Evolutionary conservation across 306 rosid genomes (phyloP).

Genomic region (Malus asiatica): DNA sequence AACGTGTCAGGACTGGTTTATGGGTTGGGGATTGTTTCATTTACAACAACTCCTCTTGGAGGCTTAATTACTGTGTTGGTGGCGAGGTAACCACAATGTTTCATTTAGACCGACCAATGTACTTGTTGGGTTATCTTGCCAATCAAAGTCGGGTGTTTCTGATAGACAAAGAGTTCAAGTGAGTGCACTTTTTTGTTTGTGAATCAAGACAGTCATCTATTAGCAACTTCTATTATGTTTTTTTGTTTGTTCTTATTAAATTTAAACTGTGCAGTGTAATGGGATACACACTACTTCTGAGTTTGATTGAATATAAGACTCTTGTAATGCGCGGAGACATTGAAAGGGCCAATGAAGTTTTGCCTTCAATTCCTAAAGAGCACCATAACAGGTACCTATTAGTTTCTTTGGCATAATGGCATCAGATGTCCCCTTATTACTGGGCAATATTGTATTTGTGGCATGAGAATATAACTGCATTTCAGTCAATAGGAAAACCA

Average conservation of each 20-base stretch:
- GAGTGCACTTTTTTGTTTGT: conserved; percentile 28
- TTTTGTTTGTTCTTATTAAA: neutral
- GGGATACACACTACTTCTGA: conserved; percentile 89
- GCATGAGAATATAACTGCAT: neutral
- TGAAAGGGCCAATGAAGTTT: conserved; percentile 85
- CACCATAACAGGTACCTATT: conserved; percentile 75
- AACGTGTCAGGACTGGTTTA: conserved; percentile 91
- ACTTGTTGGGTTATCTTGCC: conserved; percentile 97
- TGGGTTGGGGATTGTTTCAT: conserved; percentile 99
- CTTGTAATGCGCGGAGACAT: conserved; percentile 98
- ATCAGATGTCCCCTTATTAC: neutral
- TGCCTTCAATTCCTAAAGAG: conserved; percentile 93
- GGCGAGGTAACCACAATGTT: conserved; percentile 99
- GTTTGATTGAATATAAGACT: conserved; percentile 97
- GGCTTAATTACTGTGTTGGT: conserved; percentile 97
- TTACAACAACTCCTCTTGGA: conserved; percentile 94
- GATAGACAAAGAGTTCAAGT: conserved; percentile 99
- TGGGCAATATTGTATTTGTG: neutral
- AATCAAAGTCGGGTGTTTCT: conserved; percentile 87
- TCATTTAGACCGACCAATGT: conserved; percentile 99
- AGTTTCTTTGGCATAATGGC: neutral
- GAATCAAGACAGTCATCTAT: conserved; percentile 11
- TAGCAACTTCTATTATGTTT: neutral
- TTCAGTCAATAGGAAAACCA: neutral
- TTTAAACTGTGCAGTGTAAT: conserved; percentile 56